Evolutionary conservation across 1,139 yeast species (phyloP).

Genomic region (Kazachstania sp.): DNA sequence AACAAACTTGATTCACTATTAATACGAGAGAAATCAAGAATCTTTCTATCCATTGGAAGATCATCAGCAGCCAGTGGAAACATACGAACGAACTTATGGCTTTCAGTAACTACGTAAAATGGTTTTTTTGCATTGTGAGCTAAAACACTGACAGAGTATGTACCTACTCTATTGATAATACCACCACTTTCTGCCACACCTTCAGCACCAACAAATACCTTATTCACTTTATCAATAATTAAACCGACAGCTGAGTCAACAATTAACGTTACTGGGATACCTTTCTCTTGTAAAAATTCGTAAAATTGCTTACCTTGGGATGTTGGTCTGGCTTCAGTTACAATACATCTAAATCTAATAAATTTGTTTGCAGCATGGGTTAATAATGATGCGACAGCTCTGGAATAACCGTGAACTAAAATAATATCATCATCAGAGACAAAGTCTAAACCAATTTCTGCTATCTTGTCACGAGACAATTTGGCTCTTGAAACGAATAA

Average conservation of each 20-base stretch:
- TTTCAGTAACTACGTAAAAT: conserved; percentile 86
- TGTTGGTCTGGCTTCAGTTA: conserved; percentile 88
- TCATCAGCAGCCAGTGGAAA: conserved; percentile 93
- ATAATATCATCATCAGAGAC: conserved; percentile 89
- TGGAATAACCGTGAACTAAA: conserved; percentile 83
- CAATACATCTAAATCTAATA: conserved; percentile 79
- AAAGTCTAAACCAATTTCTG: conserved; percentile 79
- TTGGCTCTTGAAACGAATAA: conserved; percentile 87
- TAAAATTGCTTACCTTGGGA: conserved; percentile 77
- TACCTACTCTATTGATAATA: conserved; percentile 89
- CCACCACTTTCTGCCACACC: conserved; percentile 99
- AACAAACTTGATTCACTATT: conserved; percentile 30
- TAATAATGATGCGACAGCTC: conserved; percentile 77
- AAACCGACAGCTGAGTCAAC: conserved; percentile 94
- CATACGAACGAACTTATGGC: conserved; percentile 92
- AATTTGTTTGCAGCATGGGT: conserved; percentile 64
- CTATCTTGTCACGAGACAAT: conserved; percentile 79
- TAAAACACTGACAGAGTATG: conserved; percentile 88
- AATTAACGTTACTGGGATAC: conserved; percentile 83
- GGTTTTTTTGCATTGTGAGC: conserved; percentile 91
- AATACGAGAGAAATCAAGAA: conserved; percentile 36
- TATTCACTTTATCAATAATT: conserved; percentile 84
- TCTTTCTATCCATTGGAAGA: conserved; percentile 53
- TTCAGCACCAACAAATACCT: conserved; percentile 94
- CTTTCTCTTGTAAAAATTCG: conserved; percentile 54